Evolutionary conservation across 2,329 filamentous ascomycete species (phyloP).

Genomic region (Monilinia polystroma): DNA sequence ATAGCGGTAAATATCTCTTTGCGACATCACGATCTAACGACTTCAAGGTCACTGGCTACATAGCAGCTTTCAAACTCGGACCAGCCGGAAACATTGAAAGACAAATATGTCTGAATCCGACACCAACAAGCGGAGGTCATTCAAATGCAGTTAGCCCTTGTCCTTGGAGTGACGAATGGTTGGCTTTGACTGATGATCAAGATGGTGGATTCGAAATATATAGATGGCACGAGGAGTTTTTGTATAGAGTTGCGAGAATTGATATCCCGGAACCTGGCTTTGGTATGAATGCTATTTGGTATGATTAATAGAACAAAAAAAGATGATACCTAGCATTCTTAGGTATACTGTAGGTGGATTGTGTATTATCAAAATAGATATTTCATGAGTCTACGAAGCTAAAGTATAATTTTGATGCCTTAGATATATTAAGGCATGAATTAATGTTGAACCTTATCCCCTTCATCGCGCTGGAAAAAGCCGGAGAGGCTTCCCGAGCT

Average conservation of each 20-base stretch:
- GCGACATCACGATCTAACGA: slow-evolving; percentile 79
- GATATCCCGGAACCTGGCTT: slow-evolving; percentile 85
- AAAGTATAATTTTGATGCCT: background rate
- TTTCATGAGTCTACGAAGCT: too few relatives aligned
- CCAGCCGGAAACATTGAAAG: slow-evolving; percentile 69
- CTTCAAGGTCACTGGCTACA: slow-evolving; percentile 75
- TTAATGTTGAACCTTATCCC: background rate
- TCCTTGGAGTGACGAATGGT: slow-evolving; percentile 82
- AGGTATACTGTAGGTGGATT: background rate
- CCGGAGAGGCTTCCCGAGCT: slow-evolving; percentile 13
- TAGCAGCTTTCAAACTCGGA: slow-evolving; percentile 73
- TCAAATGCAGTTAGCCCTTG: slow-evolving; percentile 85
- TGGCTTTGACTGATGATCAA: slow-evolving; percentile 88
- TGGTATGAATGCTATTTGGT: slow-evolving; percentile 97
- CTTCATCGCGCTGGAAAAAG: background rate
- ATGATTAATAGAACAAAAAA: slow-evolving; percentile 54
- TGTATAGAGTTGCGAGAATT: slow-evolving; percentile 73
- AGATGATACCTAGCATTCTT: background rate
- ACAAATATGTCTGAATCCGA: slow-evolving; percentile 79
- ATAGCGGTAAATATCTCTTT: slow-evolving; percentile 73
- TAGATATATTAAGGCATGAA: background rate
- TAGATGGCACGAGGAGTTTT: slow-evolving; percentile 77
- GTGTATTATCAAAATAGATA: background rate
- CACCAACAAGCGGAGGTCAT: slow-evolving; percentile 82
- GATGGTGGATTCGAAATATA: slow-evolving; percentile 87